phyloP scores from a whole-genome alignment of 108 stramenopile genomes.

The Cyclotella atomus region DNA sequence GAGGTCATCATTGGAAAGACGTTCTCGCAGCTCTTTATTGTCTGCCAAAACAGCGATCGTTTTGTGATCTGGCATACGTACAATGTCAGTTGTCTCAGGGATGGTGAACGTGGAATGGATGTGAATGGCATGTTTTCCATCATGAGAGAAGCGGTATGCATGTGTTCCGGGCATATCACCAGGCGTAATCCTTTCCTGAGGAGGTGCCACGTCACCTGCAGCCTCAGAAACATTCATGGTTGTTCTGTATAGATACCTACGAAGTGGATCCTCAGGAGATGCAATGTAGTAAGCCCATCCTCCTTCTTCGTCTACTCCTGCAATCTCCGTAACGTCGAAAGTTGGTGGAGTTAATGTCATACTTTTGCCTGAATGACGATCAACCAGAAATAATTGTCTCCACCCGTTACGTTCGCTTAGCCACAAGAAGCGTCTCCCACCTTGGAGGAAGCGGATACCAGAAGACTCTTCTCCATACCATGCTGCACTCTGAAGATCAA shows the following conservation, averaged over 20 bases:
- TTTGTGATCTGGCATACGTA: constrained; percentile 38
- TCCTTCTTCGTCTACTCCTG: constrained; percentile 46
- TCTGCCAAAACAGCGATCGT: constrained; percentile 40
- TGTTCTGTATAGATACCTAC: constrained; percentile 46
- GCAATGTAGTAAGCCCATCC: constrained; percentile 50
- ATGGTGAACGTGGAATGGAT: constrained; percentile 37
- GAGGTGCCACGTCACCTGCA: constrained; percentile 6
- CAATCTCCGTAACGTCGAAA: constrained; percentile 50
- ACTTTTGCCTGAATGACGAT: constrained; percentile 18
- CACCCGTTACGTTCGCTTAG: constrained; percentile 51
- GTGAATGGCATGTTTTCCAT: constrained; percentile 48
- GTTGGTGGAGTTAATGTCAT: constrained; percentile 30
- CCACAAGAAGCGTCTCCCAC: constrained; percentile 39
- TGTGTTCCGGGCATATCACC: constrained; percentile 44
- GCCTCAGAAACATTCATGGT: constrained; percentile 32
- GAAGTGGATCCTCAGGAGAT: constrained; percentile 45
- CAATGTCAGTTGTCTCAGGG: constrained; percentile 46
- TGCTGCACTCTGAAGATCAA: constrained; percentile 45
- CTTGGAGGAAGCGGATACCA: constrained; percentile 42
- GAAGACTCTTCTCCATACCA: constrained; percentile 54
- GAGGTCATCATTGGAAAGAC: constrained; percentile 28
- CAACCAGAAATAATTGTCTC: constrained; percentile 50
- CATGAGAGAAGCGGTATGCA: constrained; percentile 43
- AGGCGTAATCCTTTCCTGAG: constrained; percentile 46
- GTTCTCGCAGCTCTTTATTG: constrained; percentile 43